A percentile compares a stretch with the other conserved stretches of the same genome.
These are phyloP conservation scores for Verticillium zaregamsianum DNA, from an alignment of 2,329 filamentous ascomycete genomes.

Conservation along the genomic window DNA sequence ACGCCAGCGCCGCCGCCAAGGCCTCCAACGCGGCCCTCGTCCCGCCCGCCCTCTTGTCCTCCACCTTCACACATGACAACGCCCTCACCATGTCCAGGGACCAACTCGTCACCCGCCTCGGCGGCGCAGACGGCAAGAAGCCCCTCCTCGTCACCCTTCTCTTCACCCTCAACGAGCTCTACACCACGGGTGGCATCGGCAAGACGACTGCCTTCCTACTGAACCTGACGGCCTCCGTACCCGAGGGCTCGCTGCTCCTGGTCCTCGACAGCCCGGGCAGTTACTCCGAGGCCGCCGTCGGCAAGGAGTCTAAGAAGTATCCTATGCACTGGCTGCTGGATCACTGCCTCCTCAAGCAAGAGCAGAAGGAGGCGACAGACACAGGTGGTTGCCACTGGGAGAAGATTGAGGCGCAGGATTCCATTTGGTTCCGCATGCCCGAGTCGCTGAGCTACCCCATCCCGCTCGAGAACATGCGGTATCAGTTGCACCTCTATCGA, in stretches of 20 bases:
- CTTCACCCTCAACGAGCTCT: slow-evolving; percentile 95
- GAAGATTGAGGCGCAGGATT: slow-evolving; percentile 71
- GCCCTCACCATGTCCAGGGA: slow-evolving; percentile 36
- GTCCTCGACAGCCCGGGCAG: slow-evolving; percentile 92
- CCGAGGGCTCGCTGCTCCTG: slow-evolving; percentile 63
- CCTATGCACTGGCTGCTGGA: slow-evolving; percentile 94
- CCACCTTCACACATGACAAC: slow-evolving; percentile 44
- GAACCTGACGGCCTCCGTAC: slow-evolving; percentile 55
- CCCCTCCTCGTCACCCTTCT: slow-evolving; percentile 71
- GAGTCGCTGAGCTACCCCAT: slow-evolving; percentile 72
- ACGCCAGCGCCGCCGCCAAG: slow-evolving; percentile 43
- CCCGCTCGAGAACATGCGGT: slow-evolving; percentile 88
- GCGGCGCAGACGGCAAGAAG: slow-evolving; percentile 1
- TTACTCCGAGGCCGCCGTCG: slow-evolving; percentile 78
- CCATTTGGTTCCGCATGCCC: slow-evolving; percentile 77
- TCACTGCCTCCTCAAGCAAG: slow-evolving; percentile 61
- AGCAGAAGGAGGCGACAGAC: slow-evolving; percentile 16
- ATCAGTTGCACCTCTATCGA: slow-evolving; percentile 82
- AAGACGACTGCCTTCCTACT: slow-evolving; percentile 76
- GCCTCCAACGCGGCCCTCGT: slow-evolving; percentile 43
- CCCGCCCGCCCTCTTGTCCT: slow-evolving; percentile 27
- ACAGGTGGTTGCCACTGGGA: slow-evolving; percentile 55
- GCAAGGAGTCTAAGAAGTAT: slow-evolving; percentile 62
- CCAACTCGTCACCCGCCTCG: slow-evolving; percentile 27
- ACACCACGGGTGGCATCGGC: slow-evolving; percentile 67